Percentiles rank a stretch among this genome's conserved stretches.
Conservation (phyloP, 805 yeast species). For the Naumovozyma baii region DNA sequence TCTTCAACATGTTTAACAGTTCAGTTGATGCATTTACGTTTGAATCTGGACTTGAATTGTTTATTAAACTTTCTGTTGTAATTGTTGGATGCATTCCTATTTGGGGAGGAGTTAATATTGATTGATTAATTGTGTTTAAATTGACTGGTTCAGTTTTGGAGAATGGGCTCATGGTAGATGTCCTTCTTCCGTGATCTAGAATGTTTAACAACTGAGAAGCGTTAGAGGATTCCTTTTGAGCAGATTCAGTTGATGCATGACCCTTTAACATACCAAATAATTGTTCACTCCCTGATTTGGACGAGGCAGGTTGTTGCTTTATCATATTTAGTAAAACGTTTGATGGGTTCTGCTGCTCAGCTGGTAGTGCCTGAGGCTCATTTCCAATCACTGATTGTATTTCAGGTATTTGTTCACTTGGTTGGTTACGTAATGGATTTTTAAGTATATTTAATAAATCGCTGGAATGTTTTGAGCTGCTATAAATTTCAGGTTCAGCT, state of each 20-base stretch:
- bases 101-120: too few species aligned
- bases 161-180: neutral
- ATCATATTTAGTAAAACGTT: constrained; percentile 9
- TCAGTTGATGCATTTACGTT: constrained; percentile 9
- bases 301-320: constrained; percentile 1
- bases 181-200: neutral
- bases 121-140: neutral
- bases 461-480: neutral
- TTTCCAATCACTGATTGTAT: neutral
- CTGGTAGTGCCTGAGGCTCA: neutral
- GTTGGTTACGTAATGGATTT: too few species aligned
- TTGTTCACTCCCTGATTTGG: neutral
- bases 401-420: too few species aligned
- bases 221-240: too few species aligned
- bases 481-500: too few species aligned
- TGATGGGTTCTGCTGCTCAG: neutral
- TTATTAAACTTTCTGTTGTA: neutral
- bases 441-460: constrained; percentile 7
- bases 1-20: constrained; percentile 16
- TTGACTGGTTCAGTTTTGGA: neutral
- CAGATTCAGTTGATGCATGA: neutral
- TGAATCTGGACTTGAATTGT: too few species aligned
- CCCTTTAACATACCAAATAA: neutral
- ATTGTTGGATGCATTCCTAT: too few species aligned
- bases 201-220: neutral